Evolutionary conservation across 257 asterid species (phyloP), one percentile per base, ranked within the genome.

Genomic region (Thymus mandschuricus): DNA sequence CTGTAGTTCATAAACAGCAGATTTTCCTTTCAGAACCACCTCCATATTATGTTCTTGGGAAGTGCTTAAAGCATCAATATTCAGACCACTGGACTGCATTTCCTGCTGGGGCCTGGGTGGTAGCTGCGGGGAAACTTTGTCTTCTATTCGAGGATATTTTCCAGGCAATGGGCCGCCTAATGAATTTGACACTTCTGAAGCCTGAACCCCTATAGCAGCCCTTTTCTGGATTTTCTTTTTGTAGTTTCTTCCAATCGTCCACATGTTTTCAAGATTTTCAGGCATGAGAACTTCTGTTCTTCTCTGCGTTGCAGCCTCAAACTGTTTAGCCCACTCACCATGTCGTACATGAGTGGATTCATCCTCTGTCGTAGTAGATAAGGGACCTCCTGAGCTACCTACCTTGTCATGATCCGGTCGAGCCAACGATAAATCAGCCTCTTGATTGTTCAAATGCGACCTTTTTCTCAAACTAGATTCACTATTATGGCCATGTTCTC

Each of bases 271-370:
- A 76, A 95, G 98, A 83, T 95, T 92, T 83, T 95, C 99, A 59
- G 99, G 99, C 91, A 72, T 90, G 67, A 95, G 91, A 73, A 95
- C 99, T 84, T 95, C 99, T 65, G 94, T 88, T 87, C 99, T 95
- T 86, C 98, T 88, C 87, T 92, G 98, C 59, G 89, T 90, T 60
- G 97, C 97, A 69, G 98, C 98, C 71, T 95, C 98, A 73, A 89
- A 85, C 60, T 59, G 85, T 76, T 89, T 88, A 38, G 96, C 99
- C 99, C 99, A 95, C 64, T 88, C 96, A 75, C 90, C 92, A 48
- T 95, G 79, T 31, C 86, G 86, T 41, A 85, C 68, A 66, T 75
- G 90, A 33, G 59, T 52, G 60, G 76, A 52, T 78, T 81, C 92
- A 71, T 82, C 97, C 75, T 68, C 72, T 50, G 54, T 49, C 54